A percentile compares a stretch with the other conserved stretches of the same genome.
Conservation (phyloP, 305 asterid species). For the Fraxinus platypoda region DNA sequence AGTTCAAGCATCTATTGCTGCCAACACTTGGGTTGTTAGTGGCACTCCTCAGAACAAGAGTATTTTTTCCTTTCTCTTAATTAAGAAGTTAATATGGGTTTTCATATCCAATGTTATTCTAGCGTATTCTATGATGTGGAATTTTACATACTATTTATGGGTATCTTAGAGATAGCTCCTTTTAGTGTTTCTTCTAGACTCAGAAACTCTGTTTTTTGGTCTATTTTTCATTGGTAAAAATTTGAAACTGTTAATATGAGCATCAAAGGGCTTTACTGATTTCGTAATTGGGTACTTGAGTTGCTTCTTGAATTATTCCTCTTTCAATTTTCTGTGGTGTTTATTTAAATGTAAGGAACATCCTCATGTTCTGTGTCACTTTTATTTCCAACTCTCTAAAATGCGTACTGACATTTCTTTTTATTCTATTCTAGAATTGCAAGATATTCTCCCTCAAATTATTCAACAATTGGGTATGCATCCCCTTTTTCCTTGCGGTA, state of each 20-base stretch:
- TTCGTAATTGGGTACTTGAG: too few relatives aligned
- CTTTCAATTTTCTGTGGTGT: neutral
- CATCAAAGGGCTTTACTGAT: too few relatives aligned
- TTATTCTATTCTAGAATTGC: slow-evolving; percentile 54
- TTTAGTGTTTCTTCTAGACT: neutral
- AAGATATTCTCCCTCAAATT: slow-evolving; percentile 87
- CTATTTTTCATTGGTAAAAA: neutral
- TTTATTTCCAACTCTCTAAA: neutral
- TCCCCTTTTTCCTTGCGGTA: neutral
- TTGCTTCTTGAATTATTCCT: neutral
- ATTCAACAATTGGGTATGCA: slow-evolving; percentile 80
- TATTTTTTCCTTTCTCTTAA: slow-evolving; percentile 29
- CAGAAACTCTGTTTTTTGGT: neutral
- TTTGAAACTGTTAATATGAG: too few relatives aligned
- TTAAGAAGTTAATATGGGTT: neutral
- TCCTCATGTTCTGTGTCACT: neutral
- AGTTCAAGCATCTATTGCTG: slow-evolving; percentile 87
- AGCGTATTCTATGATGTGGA: neutral
- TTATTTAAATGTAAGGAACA: neutral
- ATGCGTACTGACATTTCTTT: slow-evolving; percentile 11
- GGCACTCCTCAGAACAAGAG: slow-evolving; percentile 86
- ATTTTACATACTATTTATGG: neutral
- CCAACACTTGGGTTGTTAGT: slow-evolving; percentile 90
- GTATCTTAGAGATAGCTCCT: neutral
- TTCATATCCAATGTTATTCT: neutral